A percentile compares a stretch with the other conserved stretches of the same genome.
Evolutionary conservation across 768 basidiomycete genomes (phyloP).

Genomic region (Mycena epipterygia): DNA sequence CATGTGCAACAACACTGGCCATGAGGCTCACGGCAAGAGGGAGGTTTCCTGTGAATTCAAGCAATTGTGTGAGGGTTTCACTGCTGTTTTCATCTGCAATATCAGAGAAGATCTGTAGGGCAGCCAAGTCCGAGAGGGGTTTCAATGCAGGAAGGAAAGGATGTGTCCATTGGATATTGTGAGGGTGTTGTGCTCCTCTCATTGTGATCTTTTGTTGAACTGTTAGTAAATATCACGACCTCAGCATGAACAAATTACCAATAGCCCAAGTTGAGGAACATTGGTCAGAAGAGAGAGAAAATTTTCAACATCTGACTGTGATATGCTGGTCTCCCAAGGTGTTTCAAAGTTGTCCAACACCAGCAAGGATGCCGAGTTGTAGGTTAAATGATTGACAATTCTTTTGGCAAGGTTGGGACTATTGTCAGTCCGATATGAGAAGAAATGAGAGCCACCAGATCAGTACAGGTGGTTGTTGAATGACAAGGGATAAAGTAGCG

Average conservation of each 20-base stretch:
- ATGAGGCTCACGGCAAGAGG: conserved; percentile 22
- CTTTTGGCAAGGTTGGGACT: background rate
- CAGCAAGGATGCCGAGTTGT: background rate
- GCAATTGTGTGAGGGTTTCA: background rate
- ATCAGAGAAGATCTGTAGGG: conserved; percentile 18
- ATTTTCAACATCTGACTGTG: conserved; percentile 10
- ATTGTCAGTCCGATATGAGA: conserved; percentile 6
- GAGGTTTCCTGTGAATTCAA: conserved; percentile 12
- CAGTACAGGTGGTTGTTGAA: background rate
- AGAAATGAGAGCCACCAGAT: conserved; percentile 1
- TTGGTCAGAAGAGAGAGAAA: background rate
- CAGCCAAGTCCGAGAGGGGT: conserved; percentile 2
- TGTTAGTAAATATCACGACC: background rate
- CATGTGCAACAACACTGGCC: background rate
- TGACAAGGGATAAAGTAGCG: conserved; percentile 20
- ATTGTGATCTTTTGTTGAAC: conserved; percentile 16
- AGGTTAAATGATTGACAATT: background rate
- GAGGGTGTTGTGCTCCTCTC: conserved; percentile 19
- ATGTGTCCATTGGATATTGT: conserved; percentile 2
- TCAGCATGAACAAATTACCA: background rate
- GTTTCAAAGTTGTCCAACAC: conserved; percentile 28
- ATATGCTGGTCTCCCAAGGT: conserved; percentile 18
- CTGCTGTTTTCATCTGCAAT: conserved; percentile 9
- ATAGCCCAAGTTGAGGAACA: background rate
- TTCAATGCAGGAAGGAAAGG: conserved; percentile 16